These are phyloP conservation scores for Geosmithia morbida DNA, from an alignment of 2,329 filamentous ascomycete genomes.

Conservation along the genomic window DNA sequence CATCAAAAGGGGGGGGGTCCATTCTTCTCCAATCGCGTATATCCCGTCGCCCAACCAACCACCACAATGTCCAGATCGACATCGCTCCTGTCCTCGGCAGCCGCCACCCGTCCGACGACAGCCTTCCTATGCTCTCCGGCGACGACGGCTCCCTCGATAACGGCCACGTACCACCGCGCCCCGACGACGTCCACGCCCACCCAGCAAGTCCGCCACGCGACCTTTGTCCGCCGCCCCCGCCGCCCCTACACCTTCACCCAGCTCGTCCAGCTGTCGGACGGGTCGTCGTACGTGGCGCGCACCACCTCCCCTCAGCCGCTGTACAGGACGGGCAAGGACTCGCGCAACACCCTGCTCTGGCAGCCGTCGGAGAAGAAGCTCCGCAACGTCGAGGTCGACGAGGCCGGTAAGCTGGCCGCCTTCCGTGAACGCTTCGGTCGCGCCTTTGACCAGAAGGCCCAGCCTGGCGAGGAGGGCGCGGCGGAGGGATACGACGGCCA, in stretches of 20 bases:
- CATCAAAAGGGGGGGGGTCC: too few relatives aligned
- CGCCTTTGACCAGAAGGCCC: conserved; percentile 55
- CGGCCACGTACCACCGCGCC: conserved; percentile 9
- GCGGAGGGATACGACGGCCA: not conserved
- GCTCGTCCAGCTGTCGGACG: conserved; percentile 82
- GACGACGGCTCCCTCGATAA: conserved; percentile 3
- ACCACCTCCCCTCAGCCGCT: conserved; percentile 57
- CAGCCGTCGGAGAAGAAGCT: conserved; percentile 73
- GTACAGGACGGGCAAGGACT: conserved; percentile 59
- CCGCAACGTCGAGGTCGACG: conserved; percentile 83
- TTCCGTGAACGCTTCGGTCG: conserved; percentile 78
- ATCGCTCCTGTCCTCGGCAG: not conserved
- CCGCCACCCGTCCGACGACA: conserved; percentile 6
- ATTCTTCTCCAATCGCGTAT: not conserved
- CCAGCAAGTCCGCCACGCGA: conserved; percentile 63
- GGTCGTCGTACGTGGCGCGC: conserved; percentile 66
- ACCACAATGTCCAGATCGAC: not conserved
- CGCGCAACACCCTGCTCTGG: conserved; percentile 80
- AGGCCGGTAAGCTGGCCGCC: conserved; percentile 75
- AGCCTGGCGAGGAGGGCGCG: conserved; percentile 10
- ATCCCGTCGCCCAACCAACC: not conserved
- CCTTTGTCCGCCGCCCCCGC: conserved; percentile 74
- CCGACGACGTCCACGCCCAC: conserved; percentile 6
- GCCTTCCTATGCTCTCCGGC: conserved; percentile 8
- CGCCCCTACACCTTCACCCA: conserved; percentile 97